Base-by-base conservation (phyloP, 352 stramenopile genomes). In the Phytophthora melonis region DNA sequence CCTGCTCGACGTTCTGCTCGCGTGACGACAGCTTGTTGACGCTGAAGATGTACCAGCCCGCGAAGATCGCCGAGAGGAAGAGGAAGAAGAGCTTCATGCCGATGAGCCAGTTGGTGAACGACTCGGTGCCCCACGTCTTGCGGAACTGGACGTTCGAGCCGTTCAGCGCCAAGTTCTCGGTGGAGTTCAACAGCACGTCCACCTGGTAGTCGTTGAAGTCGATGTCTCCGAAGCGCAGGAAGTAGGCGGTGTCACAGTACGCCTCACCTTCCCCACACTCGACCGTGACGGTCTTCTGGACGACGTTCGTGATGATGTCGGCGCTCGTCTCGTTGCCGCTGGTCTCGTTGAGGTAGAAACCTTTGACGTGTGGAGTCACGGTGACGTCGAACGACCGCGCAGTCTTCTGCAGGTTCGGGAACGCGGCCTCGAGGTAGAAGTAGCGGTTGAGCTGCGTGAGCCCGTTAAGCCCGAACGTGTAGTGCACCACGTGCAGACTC, bases 1-100 rank as follows among this genome's bases (percentile, higher is more conserved):
- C 79, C 36, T 91, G 84, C 55, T 91, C 84, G 39, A 91, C 68
- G 21, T 86, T 91, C 55, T 89, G 84, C 58, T 89, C 80, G 11
- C 79, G 76, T 5, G 67, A 52, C n/a, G 78, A 80, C 11, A 91
- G 65, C 23, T 79, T 75, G 63, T 66, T 88, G 41, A 89, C 39
- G 5, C 61, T 80, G 25, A 74, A 73, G 30, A 82, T 83, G 72
- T 89, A 91, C 79, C 79, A 87, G 7, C 60, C 55, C 9, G 72
- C 72, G 18, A 87, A 57, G 9, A 80, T 52, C 1, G 54, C 60
- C 5, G 84, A 88, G 30, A 82, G 27, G 39, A 87, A 61, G 21
- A 89, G 50, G 49, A 87, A 91, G 65, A 89, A 89, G 32, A 81
- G 71, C 62, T 89, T 88, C 45, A 88, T 72, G 0, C 84, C 84